Base-by-base conservation (phyloP, 345 rosid species). In the Salix udensis region DNA sequence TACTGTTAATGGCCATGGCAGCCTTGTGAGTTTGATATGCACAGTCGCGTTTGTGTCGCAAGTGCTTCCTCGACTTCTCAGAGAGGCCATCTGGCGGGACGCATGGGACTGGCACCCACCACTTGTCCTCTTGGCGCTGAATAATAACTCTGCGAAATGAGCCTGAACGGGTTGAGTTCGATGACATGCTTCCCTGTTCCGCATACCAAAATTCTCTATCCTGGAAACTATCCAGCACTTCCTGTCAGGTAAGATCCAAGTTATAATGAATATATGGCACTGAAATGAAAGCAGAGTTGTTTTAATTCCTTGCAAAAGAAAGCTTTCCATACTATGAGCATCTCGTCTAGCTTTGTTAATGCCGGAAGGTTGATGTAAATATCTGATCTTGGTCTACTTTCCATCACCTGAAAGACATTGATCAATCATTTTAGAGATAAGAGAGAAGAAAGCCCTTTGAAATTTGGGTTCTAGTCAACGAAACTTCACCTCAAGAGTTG, bases 71-170 rank as follows among this genome's bases (percentile, higher is more conserved):
- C 13, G 97, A 87, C 75, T 87, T 88, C 76, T 92, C 97, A 24
- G 97, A 91, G 37, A 96, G 88, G 36, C 98, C 97, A 18, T 74
- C 88, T 26, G 88, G 72, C 46, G 92, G 94, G 70, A 96, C 91
- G 52, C 92, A 89, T 2, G 99, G 98, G 71, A 94, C 88, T 1
- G 98, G 99, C 61, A 96, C 78, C 98, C 99, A 94, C 99, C 99
- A 96, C 85, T 94, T 94, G 83, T 96, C 98, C 67, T 96, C 98
- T 73, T 88, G 89, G 64, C 92, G 84, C 74, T 90, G 92, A 70
- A 91, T 84, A 72, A 90, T 71, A 26, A 90, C 88, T 80, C 89
- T 89, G 9, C 96, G 85, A 66, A 91, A 93, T 0, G 98, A 93
- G 70, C 89, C 96, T 11, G 96, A 86, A 50, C 81, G 88, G 4